phyloP scores from a whole-genome alignment of 306 rosid genomes.

The Quercus mongolica region DNA sequence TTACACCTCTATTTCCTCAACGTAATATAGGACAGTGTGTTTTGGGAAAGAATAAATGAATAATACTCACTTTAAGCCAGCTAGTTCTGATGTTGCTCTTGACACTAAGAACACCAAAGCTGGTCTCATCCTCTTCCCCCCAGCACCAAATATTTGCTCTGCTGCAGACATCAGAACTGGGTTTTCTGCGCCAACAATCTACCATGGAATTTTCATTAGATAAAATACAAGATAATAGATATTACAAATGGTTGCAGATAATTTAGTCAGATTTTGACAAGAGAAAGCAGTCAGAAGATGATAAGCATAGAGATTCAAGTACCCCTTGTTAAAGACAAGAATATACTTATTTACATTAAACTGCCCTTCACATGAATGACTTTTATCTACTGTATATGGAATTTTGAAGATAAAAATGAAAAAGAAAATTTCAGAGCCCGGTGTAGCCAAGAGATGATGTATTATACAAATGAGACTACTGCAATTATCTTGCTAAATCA shows the following conservation, averaged over 20 bases:
- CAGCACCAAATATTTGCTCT: slow-evolving; percentile 94
- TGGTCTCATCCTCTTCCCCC: slow-evolving; percentile 99
- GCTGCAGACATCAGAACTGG: slow-evolving; percentile 95
- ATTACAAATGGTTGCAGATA: neutral
- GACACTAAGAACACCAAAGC: slow-evolving; percentile 93
- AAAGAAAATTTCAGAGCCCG: neutral
- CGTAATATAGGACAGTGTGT: slow-evolving; percentile 1
- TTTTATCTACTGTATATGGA: neutral
- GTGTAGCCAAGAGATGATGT: too few relatives aligned
- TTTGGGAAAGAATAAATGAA: slow-evolving; percentile 15
- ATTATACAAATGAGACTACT: neutral
- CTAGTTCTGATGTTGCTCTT: slow-evolving; percentile 83
- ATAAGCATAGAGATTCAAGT: neutral
- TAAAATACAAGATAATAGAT: neutral
- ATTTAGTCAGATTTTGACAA: neutral
- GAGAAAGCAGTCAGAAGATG: neutral
- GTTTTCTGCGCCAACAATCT: slow-evolving; percentile 98
- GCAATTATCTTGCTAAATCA: neutral
- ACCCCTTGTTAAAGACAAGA: neutral
- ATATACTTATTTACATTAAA: neutral
- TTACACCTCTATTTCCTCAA: slow-evolving; percentile 13
- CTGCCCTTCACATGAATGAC: neutral
- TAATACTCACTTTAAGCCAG: slow-evolving; percentile 67
- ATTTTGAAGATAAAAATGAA: neutral
- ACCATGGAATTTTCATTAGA: slow-evolving; percentile 36